Conservation (phyloP, 2,329 filamentous ascomycete species). For the Seiridium cupressi region DNA sequence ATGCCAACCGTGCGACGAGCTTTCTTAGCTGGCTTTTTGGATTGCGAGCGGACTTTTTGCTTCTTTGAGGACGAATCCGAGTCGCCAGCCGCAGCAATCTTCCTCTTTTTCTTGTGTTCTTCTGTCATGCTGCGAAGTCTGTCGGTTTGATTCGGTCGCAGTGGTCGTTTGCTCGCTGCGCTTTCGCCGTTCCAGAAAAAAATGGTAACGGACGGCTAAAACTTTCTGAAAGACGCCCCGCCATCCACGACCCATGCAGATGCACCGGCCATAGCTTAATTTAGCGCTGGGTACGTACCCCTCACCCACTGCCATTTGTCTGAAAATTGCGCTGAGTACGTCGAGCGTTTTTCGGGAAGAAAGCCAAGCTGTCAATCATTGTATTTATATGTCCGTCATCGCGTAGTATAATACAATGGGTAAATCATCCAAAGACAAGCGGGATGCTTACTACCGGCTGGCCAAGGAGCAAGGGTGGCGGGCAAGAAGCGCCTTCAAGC, state of each 20-base stretch:
- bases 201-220: background rate
- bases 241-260: background rate
- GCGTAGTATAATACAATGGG: slow-evolving; percentile 58
- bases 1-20: slow-evolving; percentile 18
- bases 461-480: slow-evolving; percentile 99
- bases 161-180: background rate
- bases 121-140: background rate
- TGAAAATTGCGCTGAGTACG: slow-evolving; percentile 14
- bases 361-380: too few relatives aligned
- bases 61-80: slow-evolving; percentile 9
- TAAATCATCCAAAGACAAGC: slow-evolving; percentile 98
- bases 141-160: background rate
- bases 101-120: slow-evolving; percentile 10
- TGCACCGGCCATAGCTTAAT: slow-evolving; percentile 28
- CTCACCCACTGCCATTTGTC: slow-evolving; percentile 9
- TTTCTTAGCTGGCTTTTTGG: slow-evolving; percentile 23
- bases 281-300: slow-evolving; percentile 19
- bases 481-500: slow-evolving; percentile 92
- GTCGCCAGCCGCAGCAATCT: slow-evolving; percentile 3
- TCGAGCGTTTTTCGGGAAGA: background rate
- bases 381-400: too few relatives aligned
- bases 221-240: background rate
- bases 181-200: background rate
- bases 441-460: slow-evolving; percentile 94
- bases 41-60: slow-evolving; percentile 21